Evolutionary conservation across 2,329 filamentous ascomycete genomes (phyloP), one percentile per base, ranked within the genome.

Genomic region (Penicillium sp.): DNA sequence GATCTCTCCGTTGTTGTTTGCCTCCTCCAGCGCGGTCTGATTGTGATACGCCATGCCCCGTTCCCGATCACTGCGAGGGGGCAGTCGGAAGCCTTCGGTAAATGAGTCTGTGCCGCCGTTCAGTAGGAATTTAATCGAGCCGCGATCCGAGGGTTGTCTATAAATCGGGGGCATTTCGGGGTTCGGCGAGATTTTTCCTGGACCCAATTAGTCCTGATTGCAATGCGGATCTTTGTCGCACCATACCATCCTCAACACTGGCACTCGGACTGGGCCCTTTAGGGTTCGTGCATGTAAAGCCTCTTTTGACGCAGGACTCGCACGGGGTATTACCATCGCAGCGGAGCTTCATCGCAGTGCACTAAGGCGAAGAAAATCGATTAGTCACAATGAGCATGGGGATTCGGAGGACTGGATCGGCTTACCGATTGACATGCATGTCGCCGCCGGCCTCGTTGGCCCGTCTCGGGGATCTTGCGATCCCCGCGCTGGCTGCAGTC

Each of bases 391-490:
- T 22, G 47, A 19, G 31, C 11, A 14, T 47, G 14, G 52, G 22
- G 51, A 4, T 57, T 51, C 24, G 37, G 33, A 4, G 31, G 9
- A 16, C 5, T 40, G 36, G 22, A 10, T 14, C 50, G 19, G 70
- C 73, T 66, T 68, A 76, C 78, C 36, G 78, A 78, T 72, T 79
- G 76, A 64, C 79, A 81, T 4, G 79, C 79, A 77, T 81, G 79
- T 52, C 77, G 77, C 36, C 78, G 68, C 62, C 79, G 71, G 46
- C 79, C 79, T 66, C 78, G 73, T 62, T 79, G 75, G 10, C 78
- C 77, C 0, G 78, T 78, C 60, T 78, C 77, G 16, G 79, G 79
- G 44, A 79, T 77, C 51, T 74, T 69, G 37, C 73, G 74, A 63
- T 77, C 72, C n/a, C 75, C 77, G 11, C 79, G 73, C 60, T 75